Evolutionary conservation across 139 green algal genomes (phyloP).

Genomic region (Edaphochlamys debaryana): DNA sequence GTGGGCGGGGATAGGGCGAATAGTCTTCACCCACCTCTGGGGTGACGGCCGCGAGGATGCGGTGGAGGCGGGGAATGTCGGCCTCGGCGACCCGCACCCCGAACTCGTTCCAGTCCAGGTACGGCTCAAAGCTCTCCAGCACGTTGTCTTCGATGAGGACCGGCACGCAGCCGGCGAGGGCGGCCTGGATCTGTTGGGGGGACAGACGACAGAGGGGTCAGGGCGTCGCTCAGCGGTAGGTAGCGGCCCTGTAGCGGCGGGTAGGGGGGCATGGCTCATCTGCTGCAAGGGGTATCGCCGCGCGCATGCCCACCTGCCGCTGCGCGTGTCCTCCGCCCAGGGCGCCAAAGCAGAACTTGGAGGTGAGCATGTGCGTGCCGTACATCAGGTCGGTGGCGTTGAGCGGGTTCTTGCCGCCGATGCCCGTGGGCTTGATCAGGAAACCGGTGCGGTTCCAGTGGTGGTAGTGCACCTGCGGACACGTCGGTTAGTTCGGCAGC

Average conservation of each 20-base stretch:
- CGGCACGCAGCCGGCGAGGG: background rate
- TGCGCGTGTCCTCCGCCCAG: slow-evolving; percentile 49
- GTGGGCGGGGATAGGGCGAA: no score
- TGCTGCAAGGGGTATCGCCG: no score
- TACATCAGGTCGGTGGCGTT: slow-evolving; percentile 2
- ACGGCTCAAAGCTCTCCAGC: slow-evolving; percentile 51
- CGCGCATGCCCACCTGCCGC: no score
- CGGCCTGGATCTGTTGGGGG: slow-evolving; percentile 12
- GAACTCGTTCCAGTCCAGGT: slow-evolving; percentile 50
- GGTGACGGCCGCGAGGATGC: slow-evolving; percentile 27
- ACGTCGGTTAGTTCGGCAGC: background rate
- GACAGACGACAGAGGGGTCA: no score
- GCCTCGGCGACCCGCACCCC: slow-evolving; percentile 32
- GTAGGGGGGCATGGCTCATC: no score
- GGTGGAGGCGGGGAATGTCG: slow-evolving; percentile 40
- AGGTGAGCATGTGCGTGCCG: slow-evolving; percentile 32
- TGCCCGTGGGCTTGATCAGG: background rate
- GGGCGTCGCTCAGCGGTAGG: no score
- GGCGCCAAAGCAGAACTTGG: slow-evolving; percentile 46
- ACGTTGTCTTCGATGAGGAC: slow-evolving; percentile 35
- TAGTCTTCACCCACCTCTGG: no score
- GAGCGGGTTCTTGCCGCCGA: no score
- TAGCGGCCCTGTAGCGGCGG: no score
- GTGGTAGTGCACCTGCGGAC: slow-evolving; percentile 49
- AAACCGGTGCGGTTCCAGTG: slow-evolving; percentile 50